Percentiles rank a stretch among this genome's conserved stretches.
Conservation (phyloP, 2,329 filamentous ascomycete genomes). For the Penicillium concentricum region DNA sequence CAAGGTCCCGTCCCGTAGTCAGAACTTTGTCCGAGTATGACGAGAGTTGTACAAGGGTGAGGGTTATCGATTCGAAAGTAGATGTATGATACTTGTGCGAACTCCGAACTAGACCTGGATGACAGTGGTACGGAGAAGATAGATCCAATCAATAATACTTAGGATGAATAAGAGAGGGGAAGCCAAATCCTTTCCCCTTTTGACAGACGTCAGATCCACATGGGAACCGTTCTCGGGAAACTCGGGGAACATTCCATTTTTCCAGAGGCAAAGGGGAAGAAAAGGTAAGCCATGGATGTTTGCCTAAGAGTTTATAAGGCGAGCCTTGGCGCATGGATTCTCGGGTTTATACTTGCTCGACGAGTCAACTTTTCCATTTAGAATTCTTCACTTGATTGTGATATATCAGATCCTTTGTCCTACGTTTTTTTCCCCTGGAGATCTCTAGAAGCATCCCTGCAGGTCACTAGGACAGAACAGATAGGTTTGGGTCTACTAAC, state of each 20-base stretch:
- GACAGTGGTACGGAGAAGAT: no score
- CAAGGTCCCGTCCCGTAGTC: conserved; percentile 5
- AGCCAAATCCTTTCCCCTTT: no score
- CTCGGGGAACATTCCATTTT: conserved; percentile 1
- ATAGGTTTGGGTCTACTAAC: not conserved
- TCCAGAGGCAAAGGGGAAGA: not conserved
- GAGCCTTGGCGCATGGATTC: not conserved
- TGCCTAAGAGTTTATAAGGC: not conserved
- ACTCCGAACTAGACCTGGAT: conserved; percentile 5
- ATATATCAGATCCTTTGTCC: not conserved
- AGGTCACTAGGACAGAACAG: not conserved
- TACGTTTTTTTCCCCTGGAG: not conserved
- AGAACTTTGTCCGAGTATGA: conserved; percentile 14
- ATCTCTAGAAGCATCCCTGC: conserved; percentile 6
- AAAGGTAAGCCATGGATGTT: not conserved
- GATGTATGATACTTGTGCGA: not conserved
- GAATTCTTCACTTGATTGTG: not conserved
- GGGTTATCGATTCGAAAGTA: not conserved
- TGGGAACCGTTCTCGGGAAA: not conserved
- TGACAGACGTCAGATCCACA: conserved; percentile 7
- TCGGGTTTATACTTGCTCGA: not conserved
- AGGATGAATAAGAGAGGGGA: no score
- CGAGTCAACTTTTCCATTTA: conserved; percentile 1
- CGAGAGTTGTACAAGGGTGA: not conserved
- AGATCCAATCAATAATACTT: no score